Evolutionary conservation across 1,139 yeast species (phyloP), one percentile per base, ranked within the genome.

Genomic region (Yamadazyma taylorii): DNA sequence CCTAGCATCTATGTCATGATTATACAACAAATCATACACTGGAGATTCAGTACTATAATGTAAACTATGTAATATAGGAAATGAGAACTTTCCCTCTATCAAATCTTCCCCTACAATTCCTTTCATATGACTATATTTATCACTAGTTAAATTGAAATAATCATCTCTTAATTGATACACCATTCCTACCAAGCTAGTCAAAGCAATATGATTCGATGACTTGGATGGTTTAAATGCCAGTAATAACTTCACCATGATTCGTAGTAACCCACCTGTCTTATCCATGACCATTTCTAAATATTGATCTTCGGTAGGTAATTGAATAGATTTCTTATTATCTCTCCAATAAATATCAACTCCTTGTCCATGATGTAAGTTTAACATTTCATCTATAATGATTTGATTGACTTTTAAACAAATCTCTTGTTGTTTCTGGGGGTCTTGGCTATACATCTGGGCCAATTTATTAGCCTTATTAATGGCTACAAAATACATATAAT

Each of bases 311-410:
- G 70, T 62, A 0, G 97, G 97, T 30, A 88, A 70, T 7, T 24
- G n/a, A 3, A 22, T 21, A 4, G 32, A 21, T 1, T 21, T 19
- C 29, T 48, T 45, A 10, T 39, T 33, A 45, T 89, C 96, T 45
- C 97, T 68, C 96, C 97, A 89, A 58, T 81, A 83, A 16, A 89
- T 72, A 50, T 89, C 97, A 41, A 84, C 63, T 0, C 96, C 95
- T 63, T 89, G 97, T 2, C 97, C 97, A 34, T 85, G 71, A 56
- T 89, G 97, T 41, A 90, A 63, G 49, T 84, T 81, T 36, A 85
- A 60, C 78, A 89, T 70, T 51, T 89, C 96, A 39, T 83, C 85
- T 40, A 76, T 67, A 42, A 80, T 70, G 1, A 79, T 67, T 17
- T 55, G 48, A 32, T 67, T 58, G 3, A 43, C 34, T 19, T 35